Conservation (phyloP, 2,329 filamentous ascomycete genomes). For the Kalaharituber pfeilii region DNA sequence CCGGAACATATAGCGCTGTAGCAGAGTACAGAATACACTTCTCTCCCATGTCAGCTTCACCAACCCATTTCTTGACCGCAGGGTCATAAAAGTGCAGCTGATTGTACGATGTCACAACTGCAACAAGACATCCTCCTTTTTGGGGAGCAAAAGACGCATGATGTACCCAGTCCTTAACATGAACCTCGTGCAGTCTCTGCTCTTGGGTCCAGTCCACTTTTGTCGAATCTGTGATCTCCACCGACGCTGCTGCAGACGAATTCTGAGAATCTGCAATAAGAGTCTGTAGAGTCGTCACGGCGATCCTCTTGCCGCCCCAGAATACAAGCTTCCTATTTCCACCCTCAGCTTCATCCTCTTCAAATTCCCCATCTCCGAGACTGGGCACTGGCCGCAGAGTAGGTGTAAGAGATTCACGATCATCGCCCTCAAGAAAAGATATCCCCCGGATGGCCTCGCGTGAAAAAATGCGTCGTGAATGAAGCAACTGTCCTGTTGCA, state of each 20-base stretch:
- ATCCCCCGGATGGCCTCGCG: slow-evolving; percentile 63
- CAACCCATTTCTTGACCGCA: slow-evolving; percentile 18
- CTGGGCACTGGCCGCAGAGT: slow-evolving; percentile 2
- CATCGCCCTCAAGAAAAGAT: background rate
- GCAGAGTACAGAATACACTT: slow-evolving; percentile 80
- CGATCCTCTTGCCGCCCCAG: slow-evolving; percentile 54
- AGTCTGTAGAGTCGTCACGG: slow-evolving; percentile 25
- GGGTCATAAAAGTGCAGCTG: slow-evolving; percentile 42
- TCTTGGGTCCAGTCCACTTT: background rate
- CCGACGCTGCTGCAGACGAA: background rate
- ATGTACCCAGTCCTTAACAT: slow-evolving; percentile 59
- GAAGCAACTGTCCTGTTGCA: slow-evolving; percentile 20
- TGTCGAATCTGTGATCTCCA: background rate
- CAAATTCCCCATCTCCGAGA: slow-evolving; percentile 10
- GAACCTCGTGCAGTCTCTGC: slow-evolving; percentile 30
- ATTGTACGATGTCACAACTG: slow-evolving; percentile 71
- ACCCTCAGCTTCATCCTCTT: background rate
- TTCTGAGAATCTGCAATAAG: slow-evolving; percentile 18
- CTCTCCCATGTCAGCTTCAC: slow-evolving; percentile 28
- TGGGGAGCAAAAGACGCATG: slow-evolving; percentile 41
- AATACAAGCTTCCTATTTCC: slow-evolving; percentile 33
- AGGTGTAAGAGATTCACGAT: slow-evolving; percentile 27
- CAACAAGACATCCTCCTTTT: slow-evolving; percentile 27
- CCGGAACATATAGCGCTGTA: slow-evolving; percentile 44
- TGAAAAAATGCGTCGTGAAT: slow-evolving; percentile 36